Evolutionary conservation across 257 asterid species (phyloP), one percentile per base, ranked within the genome.

Genomic region (Ehretia macrophylla): DNA sequence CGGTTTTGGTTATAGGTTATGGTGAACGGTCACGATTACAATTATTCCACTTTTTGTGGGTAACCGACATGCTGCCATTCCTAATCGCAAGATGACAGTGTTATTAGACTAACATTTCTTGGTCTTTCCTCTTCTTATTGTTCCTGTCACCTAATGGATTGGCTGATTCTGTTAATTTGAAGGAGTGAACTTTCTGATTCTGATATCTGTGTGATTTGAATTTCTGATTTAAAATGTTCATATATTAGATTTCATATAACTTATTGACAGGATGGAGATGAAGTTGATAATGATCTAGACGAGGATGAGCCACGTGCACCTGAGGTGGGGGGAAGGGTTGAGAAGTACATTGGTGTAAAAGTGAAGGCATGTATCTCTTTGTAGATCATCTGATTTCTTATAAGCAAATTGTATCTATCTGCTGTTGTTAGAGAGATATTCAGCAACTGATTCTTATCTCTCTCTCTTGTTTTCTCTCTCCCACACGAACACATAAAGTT

Each of bases 311-410:
- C 94, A 56, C 91, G 75, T 66, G 77, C 87, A 57, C 77, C 78
- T 35, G 95, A 79, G 51, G 67, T 65, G 20, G 99, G 80, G 78
- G 97, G 96, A 56, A 85, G 99, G 78, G 80, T 93, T 66, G 99
- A 93, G 83, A 93, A 93, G 68, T 93, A 93, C 81, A 75, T 75
- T 55, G 99, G 97, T 64, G 99, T 93, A 65, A 89, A 89, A 93
- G 99, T 93, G 84, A 93, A 89, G 95, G 99, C 66, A 78, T 65
- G 86, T 55, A 62, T 52, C 60, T 40, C 5, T 11, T 20, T 22
- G 12, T 17, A 27, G 14, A 49, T n/a, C 27, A 8, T 17, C 54
- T 21, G n/a, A 16, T 21, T 49, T 49, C 27, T n/a, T 16, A 49
- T 27, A 49, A 21, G 5, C 22, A 49, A n/a, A 6, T 14, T 23